phyloP scores from a whole-genome alignment of 768 basidiomycete species.

The Mycena vulgaris region DNA sequence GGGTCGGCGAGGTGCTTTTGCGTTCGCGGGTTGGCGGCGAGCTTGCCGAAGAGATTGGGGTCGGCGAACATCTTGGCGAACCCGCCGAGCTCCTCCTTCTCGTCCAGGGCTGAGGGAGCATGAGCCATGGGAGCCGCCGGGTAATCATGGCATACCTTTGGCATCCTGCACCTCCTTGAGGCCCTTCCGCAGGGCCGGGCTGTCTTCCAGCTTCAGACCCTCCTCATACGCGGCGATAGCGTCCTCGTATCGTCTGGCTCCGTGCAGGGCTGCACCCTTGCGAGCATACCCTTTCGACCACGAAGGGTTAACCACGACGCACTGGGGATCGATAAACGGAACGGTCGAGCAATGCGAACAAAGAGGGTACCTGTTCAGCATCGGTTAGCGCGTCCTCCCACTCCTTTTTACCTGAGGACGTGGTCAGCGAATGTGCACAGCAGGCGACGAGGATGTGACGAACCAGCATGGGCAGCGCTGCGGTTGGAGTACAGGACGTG shows the following conservation, averaged over 20 bases:
- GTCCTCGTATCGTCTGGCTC: slow-evolving; percentile 82
- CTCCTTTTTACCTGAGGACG: slow-evolving; percentile 74
- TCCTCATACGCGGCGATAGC: slow-evolving; percentile 88
- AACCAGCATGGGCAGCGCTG: slow-evolving; percentile 82
- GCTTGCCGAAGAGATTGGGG: slow-evolving; percentile 86
- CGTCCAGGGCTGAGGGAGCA: slow-evolving; percentile 51
- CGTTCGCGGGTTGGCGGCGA: slow-evolving; percentile 91
- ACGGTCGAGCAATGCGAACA: slow-evolving; percentile 4
- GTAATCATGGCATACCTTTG: slow-evolving; percentile 68
- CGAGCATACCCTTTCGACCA: slow-evolving; percentile 95
- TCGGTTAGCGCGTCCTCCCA: slow-evolving; percentile 86
- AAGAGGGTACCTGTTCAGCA: slow-evolving; percentile 85
- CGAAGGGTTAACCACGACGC: slow-evolving; percentile 80
- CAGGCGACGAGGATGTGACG: neutral
- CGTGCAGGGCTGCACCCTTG: slow-evolving; percentile 95
- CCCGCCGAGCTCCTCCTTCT: slow-evolving; percentile 65
- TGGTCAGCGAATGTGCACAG: neutral
- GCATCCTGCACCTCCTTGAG: slow-evolving; percentile 91
- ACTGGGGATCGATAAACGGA: slow-evolving; percentile 60
- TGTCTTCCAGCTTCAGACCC: slow-evolving; percentile 88
- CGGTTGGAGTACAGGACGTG: slow-evolving; percentile 95
- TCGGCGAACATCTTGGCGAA: slow-evolving; percentile 87
- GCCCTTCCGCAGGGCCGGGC: slow-evolving; percentile 87
- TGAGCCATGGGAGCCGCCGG: slow-evolving; percentile 1
- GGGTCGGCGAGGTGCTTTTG: slow-evolving; percentile 88